A percentile compares a stretch with the other conserved stretches of the same genome.
Evolutionary conservation across 1,284 basidiomycete species (phyloP).

Genomic region (Cystobasidium sp.): DNA sequence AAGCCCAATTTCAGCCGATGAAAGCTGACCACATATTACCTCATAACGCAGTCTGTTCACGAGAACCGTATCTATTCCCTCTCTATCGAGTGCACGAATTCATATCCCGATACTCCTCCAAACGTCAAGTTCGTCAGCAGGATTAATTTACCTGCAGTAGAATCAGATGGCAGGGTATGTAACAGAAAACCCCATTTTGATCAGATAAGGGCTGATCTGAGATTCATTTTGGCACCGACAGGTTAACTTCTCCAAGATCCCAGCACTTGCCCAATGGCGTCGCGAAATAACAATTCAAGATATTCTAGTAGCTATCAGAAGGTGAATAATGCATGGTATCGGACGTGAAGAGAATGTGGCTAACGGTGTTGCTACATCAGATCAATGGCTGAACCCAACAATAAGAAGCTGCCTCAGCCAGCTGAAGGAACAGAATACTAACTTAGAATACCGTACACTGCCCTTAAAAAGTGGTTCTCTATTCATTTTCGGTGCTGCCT

Average conservation of each 20-base stretch:
- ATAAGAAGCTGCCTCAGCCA: constrained; percentile 93
- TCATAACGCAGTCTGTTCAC: constrained; percentile 77
- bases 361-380: constrained; percentile 59
- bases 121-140: constrained; percentile 81
- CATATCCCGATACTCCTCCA: constrained; percentile 82
- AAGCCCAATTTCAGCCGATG: background rate
- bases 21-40: background rate
- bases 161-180: constrained; percentile 66
- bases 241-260: constrained; percentile 73
- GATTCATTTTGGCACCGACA: constrained; percentile 48
- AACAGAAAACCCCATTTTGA: background rate
- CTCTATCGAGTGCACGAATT: constrained; percentile 80
- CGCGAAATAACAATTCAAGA: constrained; percentile 79
- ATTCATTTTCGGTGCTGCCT: background rate
- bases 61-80: constrained; percentile 98
- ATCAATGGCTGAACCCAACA: constrained; percentile 89
- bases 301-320: constrained; percentile 85
- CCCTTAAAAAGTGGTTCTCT: background rate
- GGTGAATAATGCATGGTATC: constrained; percentile 60
- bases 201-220: background rate
- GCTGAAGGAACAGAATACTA: constrained; percentile 68
- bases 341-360: background rate
- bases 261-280: constrained; percentile 74
- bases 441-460: background rate
- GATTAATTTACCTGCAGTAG: constrained; percentile 95